phyloP scores from a whole-genome alignment of 257 asterid genomes.

The Plantago major region DNA sequence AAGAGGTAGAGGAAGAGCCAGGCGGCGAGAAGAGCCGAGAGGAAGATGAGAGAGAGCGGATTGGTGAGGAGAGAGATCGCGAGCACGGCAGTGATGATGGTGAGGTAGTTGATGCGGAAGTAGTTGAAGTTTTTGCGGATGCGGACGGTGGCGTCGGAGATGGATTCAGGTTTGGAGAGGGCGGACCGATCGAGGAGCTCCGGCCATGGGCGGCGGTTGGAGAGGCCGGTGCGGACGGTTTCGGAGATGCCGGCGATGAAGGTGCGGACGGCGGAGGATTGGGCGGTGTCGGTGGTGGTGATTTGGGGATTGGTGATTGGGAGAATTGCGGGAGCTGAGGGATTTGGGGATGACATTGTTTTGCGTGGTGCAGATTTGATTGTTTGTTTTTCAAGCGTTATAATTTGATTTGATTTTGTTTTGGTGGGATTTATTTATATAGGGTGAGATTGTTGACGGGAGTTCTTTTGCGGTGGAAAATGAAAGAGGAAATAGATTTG shows the following conservation, averaged over 20 bases:
- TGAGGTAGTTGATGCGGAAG: constrained; percentile 52
- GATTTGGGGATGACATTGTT: constrained; percentile 30
- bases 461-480: too few species aligned
- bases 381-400: too few species aligned
- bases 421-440: too few species aligned
- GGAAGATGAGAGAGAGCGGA: constrained; percentile 49
- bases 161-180: constrained; percentile 53
- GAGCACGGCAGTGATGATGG: constrained; percentile 40
- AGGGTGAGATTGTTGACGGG: too few species aligned
- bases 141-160: constrained; percentile 54
- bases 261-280: constrained; percentile 38
- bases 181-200: constrained; percentile 60
- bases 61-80: constrained; percentile 49
- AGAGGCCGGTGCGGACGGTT: constrained; percentile 43
- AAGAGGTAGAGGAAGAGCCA: constrained; percentile 67
- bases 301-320: constrained; percentile 39
- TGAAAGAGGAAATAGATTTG: neutral
- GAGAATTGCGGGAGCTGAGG: constrained; percentile 41
- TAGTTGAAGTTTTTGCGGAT: constrained; percentile 57
- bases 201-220: constrained; percentile 60
- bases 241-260: constrained; percentile 36
- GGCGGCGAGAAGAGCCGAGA: constrained; percentile 46
- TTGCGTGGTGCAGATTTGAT: neutral
- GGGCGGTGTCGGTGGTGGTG: constrained; percentile 13
- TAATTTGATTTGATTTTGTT: neutral